Percentiles rank a stretch among this genome's conserved stretches.
Conservation (phyloP, 768 basidiomycete species). For the Tulasnella sp. region DNA sequence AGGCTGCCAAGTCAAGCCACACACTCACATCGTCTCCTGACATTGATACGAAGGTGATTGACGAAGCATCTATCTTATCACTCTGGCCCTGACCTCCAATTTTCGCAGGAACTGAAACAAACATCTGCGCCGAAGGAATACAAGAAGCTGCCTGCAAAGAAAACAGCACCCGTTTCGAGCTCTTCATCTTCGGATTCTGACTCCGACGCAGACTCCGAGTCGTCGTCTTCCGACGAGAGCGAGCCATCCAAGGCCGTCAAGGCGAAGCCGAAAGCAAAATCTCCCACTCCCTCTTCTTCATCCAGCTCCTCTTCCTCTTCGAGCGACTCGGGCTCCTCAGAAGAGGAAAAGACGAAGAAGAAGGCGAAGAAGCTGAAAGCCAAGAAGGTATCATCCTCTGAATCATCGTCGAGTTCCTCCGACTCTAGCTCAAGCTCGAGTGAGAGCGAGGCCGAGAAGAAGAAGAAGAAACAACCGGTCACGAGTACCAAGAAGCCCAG, state of each 20-base stretch:
- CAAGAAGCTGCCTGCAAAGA: neutral
- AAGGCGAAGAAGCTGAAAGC: neutral
- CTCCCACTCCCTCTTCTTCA: neutral
- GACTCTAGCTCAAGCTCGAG: neutral
- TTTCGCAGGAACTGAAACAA: neutral
- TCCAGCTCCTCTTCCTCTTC: no score
- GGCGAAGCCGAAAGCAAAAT: no score
- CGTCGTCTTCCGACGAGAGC: conserved; percentile 7
- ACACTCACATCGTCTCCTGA: conserved; percentile 6
- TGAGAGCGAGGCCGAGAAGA: neutral
- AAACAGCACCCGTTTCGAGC: neutral
- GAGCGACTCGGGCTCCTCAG: neutral
- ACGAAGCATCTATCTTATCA: neutral
- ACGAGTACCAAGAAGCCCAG: neutral
- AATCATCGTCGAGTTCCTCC: neutral
- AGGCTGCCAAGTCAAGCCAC: neutral
- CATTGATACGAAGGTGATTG: neutral
- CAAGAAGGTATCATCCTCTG: neutral
- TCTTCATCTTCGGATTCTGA: conserved; percentile 21
- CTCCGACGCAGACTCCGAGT: conserved; percentile 19
- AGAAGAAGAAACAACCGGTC: neutral
- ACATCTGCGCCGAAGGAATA: neutral
- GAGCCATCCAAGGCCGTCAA: neutral
- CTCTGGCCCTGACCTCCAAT: neutral
- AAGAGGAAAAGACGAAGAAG: neutral